These are phyloP conservation scores for Thecaphora thlaspeos DNA, from an alignment of 1,284 basidiomycete species.

Conservation along the genomic window DNA sequence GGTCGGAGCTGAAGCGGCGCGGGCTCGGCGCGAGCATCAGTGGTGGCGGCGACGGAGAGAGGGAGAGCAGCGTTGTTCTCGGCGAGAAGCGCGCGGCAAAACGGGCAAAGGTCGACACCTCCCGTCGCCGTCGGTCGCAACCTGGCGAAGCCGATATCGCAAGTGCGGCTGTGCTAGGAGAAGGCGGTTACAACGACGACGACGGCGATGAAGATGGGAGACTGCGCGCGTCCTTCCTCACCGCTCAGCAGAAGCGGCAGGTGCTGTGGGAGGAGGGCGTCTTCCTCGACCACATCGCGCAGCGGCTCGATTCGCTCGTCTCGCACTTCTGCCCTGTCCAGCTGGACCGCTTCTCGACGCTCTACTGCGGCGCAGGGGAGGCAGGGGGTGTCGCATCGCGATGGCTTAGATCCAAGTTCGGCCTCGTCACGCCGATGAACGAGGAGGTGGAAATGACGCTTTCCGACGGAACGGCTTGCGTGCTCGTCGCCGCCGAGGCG, in stretches of 20 bases:
- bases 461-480: slow-evolving; percentile 8
- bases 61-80: neutral
- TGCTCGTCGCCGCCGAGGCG: neutral
- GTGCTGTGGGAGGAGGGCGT: slow-evolving; percentile 26
- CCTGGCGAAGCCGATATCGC: too few species aligned
- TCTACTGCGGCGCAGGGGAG: slow-evolving; percentile 17
- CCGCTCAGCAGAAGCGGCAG: slow-evolving; percentile 11
- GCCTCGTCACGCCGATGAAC: neutral
- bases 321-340: slow-evolving; percentile 20
- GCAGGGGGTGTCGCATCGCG: slow-evolving; percentile 18
- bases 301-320: slow-evolving; percentile 24
- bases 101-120: too few species aligned
- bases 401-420: slow-evolving; percentile 37
- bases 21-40: neutral
- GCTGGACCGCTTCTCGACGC: slow-evolving; percentile 12
- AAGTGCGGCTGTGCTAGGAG: too few species aligned
- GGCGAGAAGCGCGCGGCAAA: too few species aligned
- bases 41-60: neutral
- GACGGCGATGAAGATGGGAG: too few species aligned
- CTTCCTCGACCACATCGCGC: slow-evolving; percentile 17
- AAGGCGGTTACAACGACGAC: neutral
- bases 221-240: too few species aligned
- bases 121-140: too few species aligned
- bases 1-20: slow-evolving; percentile 11
- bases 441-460: slow-evolving; percentile 17